phyloP scores from a whole-genome alignment of 2,329 filamentous ascomycete genomes.

The Trichoderma sp. region DNA sequence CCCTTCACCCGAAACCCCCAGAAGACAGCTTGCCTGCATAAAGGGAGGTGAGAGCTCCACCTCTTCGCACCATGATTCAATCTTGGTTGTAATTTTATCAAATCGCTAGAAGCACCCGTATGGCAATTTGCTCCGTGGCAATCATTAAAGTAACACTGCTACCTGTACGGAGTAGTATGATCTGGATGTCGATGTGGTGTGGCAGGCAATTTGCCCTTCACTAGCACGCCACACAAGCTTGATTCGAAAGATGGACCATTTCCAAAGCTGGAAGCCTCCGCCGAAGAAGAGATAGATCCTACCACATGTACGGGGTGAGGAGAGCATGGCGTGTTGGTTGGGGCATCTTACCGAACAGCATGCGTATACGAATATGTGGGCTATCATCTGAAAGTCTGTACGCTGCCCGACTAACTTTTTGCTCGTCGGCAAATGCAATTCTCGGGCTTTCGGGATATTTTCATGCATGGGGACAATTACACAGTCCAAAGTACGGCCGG shows the following conservation, averaged over 20 bases:
- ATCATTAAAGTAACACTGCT: neutral
- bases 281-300: neutral
- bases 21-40: neutral
- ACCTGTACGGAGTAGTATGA: neutral
- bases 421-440: neutral
- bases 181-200: neutral
- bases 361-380: neutral
- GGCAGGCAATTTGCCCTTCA: neutral
- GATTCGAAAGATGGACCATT: neutral
- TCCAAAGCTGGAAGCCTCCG: conserved; percentile 14
- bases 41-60: neutral
- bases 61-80: neutral
- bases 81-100: neutral
- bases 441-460: neutral
- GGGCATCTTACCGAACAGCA: neutral
- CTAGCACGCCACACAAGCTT: neutral
- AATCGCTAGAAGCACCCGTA: neutral
- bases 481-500: neutral
- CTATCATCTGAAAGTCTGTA: neutral
- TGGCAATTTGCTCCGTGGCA: neutral
- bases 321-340: neutral
- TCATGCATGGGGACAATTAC: neutral
- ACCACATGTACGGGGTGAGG: neutral
- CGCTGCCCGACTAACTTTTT: neutral
- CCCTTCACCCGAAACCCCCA: neutral